Evolutionary conservation across 1,284 basidiomycete species (phyloP).

Genomic region (Cutaneotrichosporon cavernicola): DNA sequence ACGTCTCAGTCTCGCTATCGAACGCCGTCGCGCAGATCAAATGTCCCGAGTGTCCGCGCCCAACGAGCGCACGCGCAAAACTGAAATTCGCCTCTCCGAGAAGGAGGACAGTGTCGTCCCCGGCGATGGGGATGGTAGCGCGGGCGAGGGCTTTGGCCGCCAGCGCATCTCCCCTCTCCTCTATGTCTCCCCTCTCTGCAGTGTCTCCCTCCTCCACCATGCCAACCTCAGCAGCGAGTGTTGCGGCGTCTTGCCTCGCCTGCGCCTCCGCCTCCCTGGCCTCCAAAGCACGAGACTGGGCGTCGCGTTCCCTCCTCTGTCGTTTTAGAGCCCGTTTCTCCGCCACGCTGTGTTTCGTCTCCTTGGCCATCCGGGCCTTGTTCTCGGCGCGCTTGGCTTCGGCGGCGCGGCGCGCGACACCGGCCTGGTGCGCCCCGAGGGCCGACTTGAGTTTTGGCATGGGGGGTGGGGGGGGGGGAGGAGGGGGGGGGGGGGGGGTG

Average conservation of each 20-base stretch:
- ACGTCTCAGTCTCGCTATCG: conserved; percentile 75
- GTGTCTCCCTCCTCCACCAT: neutral
- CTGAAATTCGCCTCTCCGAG: conserved; percentile 96
- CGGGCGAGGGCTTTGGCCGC: conserved; percentile 5
- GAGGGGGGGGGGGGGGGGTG: neutral
- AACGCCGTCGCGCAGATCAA: conserved; percentile 85
- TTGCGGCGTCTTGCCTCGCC: neutral
- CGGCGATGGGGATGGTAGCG: conserved; percentile 64
- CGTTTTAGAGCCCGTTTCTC: conserved; percentile 34
- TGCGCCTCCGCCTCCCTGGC: conserved; percentile 12
- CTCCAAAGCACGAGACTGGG: conserved; percentile 2
- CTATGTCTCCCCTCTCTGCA: no score
- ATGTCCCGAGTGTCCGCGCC: conserved; percentile 61
- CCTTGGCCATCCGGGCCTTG: conserved; percentile 20
- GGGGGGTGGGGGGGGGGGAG: no score
- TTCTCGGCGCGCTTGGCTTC: conserved; percentile 15
- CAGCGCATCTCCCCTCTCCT: neutral
- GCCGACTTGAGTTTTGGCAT: conserved; percentile 32
- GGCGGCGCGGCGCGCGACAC: conserved; percentile 23
- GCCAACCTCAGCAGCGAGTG: neutral
- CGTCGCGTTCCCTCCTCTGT: conserved; percentile 15
- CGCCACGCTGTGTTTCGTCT: conserved; percentile 24
- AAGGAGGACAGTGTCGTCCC: conserved; percentile 76
- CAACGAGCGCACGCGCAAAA: conserved; percentile 72
- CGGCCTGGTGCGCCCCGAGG: conserved; percentile 31